Percentiles rank a stretch among this genome's conserved stretches.
Evolutionary conservation across 2,329 filamentous ascomycete genomes (phyloP).

Genomic region (Thelonectria blattea): DNA sequence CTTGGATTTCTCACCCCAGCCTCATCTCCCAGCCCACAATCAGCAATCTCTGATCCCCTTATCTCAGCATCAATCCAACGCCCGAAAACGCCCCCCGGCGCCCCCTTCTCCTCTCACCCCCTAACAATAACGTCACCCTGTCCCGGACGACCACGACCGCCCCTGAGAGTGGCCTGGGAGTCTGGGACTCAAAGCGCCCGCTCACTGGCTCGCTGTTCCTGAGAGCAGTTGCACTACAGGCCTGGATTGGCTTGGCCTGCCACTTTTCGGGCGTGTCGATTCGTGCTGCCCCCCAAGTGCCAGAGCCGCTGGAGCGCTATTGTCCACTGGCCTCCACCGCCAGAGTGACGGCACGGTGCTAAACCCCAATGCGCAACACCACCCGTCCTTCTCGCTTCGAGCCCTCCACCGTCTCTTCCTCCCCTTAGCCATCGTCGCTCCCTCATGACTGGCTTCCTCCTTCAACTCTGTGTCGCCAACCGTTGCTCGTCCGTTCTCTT

Average conservation of each 20-base stretch:
- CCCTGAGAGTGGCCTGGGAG: constrained; percentile 11
- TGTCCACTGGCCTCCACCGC: constrained; percentile 31
- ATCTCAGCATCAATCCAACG: constrained; percentile 22
- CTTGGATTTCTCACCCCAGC: constrained; percentile 29
- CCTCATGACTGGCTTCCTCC: constrained; percentile 56
- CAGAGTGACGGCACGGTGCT: constrained; percentile 30
- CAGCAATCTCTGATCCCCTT: constrained; percentile 23
- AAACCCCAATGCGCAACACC: constrained; percentile 37
- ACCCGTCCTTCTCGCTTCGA: constrained; percentile 28
- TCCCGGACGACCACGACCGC: constrained; percentile 24
- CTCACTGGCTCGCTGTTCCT: constrained; percentile 9
- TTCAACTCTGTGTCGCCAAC: constrained; percentile 55
- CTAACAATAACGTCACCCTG: constrained; percentile 33
- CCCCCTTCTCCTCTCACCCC: constrained; percentile 23
- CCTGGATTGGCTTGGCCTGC: constrained; percentile 13
- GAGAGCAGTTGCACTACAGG: constrained; percentile 13
- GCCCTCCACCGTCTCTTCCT: constrained; percentile 17
- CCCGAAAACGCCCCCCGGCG: constrained; percentile 4
- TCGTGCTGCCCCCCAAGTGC: constrained; percentile 8
- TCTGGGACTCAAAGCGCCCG: constrained; percentile 14
- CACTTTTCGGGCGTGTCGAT: constrained; percentile 9
- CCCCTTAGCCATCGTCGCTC: constrained; percentile 39
- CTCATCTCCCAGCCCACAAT: constrained; percentile 18
- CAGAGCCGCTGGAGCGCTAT: constrained; percentile 28
- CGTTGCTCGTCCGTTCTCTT: constrained; percentile 53